phyloP scores from a whole-genome alignment of 2,329 filamentous ascomycete genomes.

The Phaeosphaeriaceae sp. region DNA sequence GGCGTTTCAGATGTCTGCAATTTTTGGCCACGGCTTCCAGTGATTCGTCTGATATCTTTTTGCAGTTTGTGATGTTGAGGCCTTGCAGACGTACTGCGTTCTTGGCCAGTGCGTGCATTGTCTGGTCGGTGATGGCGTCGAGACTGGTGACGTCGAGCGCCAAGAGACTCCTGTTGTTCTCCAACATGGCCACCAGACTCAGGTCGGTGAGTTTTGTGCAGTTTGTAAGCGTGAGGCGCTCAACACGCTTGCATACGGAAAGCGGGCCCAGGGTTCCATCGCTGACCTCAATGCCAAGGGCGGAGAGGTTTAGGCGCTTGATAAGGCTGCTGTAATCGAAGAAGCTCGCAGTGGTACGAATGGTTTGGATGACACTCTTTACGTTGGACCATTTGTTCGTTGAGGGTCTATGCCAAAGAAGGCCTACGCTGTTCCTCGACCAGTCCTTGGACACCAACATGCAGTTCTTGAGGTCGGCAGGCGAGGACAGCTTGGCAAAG shows the following conservation, averaged over 20 bases:
- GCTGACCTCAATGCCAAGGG: slow-evolving; percentile 76
- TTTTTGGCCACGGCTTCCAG: slow-evolving; percentile 79
- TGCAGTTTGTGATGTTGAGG: slow-evolving; percentile 88
- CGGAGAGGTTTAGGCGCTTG: slow-evolving; percentile 87
- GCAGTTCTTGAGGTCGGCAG: slow-evolving; percentile 80
- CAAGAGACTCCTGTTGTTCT: slow-evolving; percentile 79
- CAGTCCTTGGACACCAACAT: slow-evolving; percentile 95
- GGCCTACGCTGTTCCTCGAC: slow-evolving; percentile 89
- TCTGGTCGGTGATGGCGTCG: slow-evolving; percentile 78
- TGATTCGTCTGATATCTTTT: slow-evolving; percentile 83
- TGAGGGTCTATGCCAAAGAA: slow-evolving; percentile 92
- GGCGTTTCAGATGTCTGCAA: slow-evolving; percentile 86
- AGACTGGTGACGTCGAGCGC: slow-evolving; percentile 90
- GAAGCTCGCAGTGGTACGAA: slow-evolving; percentile 74
- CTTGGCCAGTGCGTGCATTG: slow-evolving; percentile 76
- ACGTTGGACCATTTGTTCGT: slow-evolving; percentile 88
- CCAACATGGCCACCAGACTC: slow-evolving; percentile 79
- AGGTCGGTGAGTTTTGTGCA: slow-evolving; percentile 84
- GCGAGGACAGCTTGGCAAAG: slow-evolving; percentile 80
- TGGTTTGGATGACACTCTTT: slow-evolving; percentile 77
- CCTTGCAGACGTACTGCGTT: slow-evolving; percentile 88
- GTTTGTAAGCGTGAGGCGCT: slow-evolving; percentile 90
- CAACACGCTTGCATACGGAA: slow-evolving; percentile 84
- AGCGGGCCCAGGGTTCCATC: slow-evolving; percentile 89
- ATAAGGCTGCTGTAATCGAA: slow-evolving; percentile 91